Conservation (phyloP, 768 basidiomycete genomes). For the Filobasidium floriforme region DNA sequence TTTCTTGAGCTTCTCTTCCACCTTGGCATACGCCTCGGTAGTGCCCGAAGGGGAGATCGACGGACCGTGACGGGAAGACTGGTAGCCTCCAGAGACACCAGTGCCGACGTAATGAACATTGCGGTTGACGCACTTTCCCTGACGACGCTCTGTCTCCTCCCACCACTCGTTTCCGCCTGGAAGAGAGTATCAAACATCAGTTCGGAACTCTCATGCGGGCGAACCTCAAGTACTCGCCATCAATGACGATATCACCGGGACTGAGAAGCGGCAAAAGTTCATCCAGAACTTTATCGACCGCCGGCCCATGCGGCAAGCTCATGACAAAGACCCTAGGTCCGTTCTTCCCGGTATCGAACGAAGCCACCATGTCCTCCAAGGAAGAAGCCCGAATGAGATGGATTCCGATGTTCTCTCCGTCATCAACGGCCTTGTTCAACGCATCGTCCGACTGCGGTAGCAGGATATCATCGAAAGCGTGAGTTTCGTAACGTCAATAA, state of each 20-base stretch:
- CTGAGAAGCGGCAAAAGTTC: slow-evolving; percentile 34
- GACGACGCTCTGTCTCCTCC: slow-evolving; percentile 38
- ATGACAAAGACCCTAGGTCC: slow-evolving; percentile 39
- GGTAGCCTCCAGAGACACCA: slow-evolving; percentile 45
- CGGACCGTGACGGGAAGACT: slow-evolving; percentile 42
- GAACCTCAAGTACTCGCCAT: slow-evolving; percentile 16
- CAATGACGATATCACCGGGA: slow-evolving; percentile 42
- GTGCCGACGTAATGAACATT: slow-evolving; percentile 37
- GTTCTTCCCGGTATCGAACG: slow-evolving; percentile 28
- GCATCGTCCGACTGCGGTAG: not conserved
- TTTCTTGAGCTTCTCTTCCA: slow-evolving; percentile 38
- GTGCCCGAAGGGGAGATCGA: slow-evolving; percentile 40
- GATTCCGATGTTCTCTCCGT: not conserved
- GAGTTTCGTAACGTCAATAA: not conserved
- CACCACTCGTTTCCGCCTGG: slow-evolving; percentile 43
- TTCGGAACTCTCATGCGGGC: not conserved
- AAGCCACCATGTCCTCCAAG: slow-evolving; percentile 28
- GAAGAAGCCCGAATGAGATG: slow-evolving; percentile 6
- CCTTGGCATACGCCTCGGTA: slow-evolving; percentile 34
- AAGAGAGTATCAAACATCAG: not conserved
- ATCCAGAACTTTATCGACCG: slow-evolving; percentile 38
- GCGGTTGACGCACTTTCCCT: slow-evolving; percentile 30
- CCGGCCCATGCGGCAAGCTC: slow-evolving; percentile 39
- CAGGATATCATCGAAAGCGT: not conserved
- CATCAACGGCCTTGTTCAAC: not conserved